Evolutionary conservation across 2,329 filamentous ascomycete species (phyloP).

Genomic region (Chalara sp.): DNA sequence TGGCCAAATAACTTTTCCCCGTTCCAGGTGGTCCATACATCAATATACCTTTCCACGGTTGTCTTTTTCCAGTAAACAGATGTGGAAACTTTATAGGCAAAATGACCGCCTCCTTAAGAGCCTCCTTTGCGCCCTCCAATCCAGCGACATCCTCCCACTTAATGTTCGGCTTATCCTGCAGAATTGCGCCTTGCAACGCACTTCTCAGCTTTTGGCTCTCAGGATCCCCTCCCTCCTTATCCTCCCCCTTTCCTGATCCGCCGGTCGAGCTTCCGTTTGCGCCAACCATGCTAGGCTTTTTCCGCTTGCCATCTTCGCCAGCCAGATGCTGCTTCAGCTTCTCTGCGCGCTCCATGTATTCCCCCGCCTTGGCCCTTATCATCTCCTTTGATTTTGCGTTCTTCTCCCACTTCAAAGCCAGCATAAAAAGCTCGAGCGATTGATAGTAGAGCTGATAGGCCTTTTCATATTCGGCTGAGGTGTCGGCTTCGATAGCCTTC

Average conservation of each 20-base stretch:
- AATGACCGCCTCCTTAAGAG: conserved; percentile 94
- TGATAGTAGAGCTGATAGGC: conserved; percentile 96
- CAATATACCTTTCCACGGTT: conserved; percentile 97
- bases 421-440: conserved; percentile 95
- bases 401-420: conserved; percentile 99
- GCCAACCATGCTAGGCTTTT: conserved; percentile 66
- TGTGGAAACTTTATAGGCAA: conserved; percentile 97
- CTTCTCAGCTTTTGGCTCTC: conserved; percentile 93
- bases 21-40: conserved; percentile 95
- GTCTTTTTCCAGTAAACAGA: conserved; percentile 89
- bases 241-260: conserved; percentile 56
- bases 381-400: conserved; percentile 95
- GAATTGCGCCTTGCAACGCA: conserved; percentile 83
- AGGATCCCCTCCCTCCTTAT: conserved; percentile 69
- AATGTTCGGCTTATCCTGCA: conserved; percentile 93
- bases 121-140: conserved; percentile 89
- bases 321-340: conserved; percentile 90
- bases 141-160: conserved; percentile 98
- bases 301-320: conserved; percentile 63
- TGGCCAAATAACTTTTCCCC: conserved; percentile 95
- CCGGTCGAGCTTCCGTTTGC: conserved; percentile 62
- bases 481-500: conserved; percentile 95
- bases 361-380: conserved; percentile 88
- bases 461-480: conserved; percentile 91
- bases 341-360: conserved; percentile 98